These are phyloP conservation scores for Actinomortierella wolfii DNA, from an alignment of 371 early-diverging fungal genomes.

Conservation along the genomic window DNA sequence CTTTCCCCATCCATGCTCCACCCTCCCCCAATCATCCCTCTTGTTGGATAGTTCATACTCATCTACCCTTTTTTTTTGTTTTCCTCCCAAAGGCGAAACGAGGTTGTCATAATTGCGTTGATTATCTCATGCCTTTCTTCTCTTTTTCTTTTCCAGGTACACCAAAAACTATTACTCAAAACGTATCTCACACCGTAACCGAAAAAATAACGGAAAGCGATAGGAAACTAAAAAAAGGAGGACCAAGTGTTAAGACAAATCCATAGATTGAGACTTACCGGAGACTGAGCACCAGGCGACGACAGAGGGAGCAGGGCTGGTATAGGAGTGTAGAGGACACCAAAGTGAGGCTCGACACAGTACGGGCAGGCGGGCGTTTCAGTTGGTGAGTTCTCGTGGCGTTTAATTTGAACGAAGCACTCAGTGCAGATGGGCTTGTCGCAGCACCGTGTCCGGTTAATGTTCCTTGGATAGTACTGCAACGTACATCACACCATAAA, in stretches of 20 bases:
- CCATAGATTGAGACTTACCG: too few species aligned
- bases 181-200: background rate
- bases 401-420: constrained; percentile 92
- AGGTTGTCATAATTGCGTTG: background rate
- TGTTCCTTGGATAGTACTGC: constrained; percentile 88
- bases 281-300: constrained; percentile 6
- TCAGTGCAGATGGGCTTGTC: constrained; percentile 95
- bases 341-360: constrained; percentile 87
- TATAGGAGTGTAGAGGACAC: constrained; percentile 71
- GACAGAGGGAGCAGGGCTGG: constrained; percentile 24
- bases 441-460: constrained; percentile 93
- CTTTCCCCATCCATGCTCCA: background rate
- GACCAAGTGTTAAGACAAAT: too few species aligned
- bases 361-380: constrained; percentile 82
- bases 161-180: background rate
- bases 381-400: constrained; percentile 62
- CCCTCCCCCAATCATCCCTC: background rate
- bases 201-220: too few species aligned
- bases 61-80: background rate
- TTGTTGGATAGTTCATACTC: background rate
- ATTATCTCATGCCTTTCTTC: background rate
- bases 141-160: constrained; percentile 16
- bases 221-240: too few species aligned
- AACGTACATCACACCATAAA: too few species aligned
- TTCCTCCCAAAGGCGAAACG: background rate